Base-by-base conservation (phyloP, 176 grass and related monocot species). In the Bothriochloa decipiens region DNA sequence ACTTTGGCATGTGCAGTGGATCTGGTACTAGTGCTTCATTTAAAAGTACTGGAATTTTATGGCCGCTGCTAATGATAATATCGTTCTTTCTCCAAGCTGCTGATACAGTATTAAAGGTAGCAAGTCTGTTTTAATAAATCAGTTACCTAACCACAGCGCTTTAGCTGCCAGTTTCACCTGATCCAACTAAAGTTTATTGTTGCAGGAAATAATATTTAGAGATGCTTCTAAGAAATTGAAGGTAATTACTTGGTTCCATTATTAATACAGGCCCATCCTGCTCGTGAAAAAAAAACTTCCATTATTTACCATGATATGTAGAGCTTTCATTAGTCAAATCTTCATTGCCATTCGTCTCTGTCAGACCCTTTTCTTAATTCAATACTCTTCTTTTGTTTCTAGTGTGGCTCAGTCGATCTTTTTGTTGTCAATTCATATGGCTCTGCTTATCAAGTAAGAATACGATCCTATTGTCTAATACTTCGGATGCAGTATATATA, bases 391-490 rank as follows among this genome's bases (percentile, higher is more conserved):
- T 74, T 68, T 68, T 70, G 10, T 84, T 81, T 84, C 17, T 83
- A 98, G 93, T 94, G 93, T 91, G 93, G 90, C 69, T 92, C 96
- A 41, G 90, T 99, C 79, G 96, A 99, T 82, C 87, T 96, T 87
- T 99, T 99, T 82, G 96, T 99, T 61, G 93, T 99, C 68, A 99
- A 99, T 84, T 96, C 96, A 4, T 92, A 92, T 79, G 96, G 96
- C 60, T 99, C 96, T 86, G 93, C 93, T 78, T 99, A 89, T 71
- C 93, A 99, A 72, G 96, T 99, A 92, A 11, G 80, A 82, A 72
- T 25, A 42, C 25, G 9, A 53, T 83, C 46, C 5, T 75, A 35
- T 17, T 80, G 35, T 67, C 7, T 62, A 80, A 52, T 40, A 63
- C 20, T 81, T 68, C 69, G 71, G 65, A 78, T 74, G 45, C 76